Conservation (phyloP, 768 basidiomycete species). For the Hygrophorus pudorinus region DNA sequence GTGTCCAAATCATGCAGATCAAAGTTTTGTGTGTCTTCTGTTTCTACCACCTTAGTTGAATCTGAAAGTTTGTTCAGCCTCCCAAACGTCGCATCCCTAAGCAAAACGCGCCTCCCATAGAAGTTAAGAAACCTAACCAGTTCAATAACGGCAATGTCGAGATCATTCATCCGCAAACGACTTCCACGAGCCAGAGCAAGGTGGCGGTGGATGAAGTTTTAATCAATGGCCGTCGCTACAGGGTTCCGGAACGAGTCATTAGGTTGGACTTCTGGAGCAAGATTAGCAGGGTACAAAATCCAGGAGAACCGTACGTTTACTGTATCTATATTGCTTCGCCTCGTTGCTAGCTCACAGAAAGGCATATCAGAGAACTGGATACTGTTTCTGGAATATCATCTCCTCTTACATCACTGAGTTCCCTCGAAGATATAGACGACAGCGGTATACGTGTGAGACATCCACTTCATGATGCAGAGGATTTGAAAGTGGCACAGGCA, state of each 20-base stretch:
- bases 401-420: constrained; percentile 66
- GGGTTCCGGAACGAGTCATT: constrained; percentile 87
- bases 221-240: constrained; percentile 82
- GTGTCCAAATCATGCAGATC: constrained; percentile 97
- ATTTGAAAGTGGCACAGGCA: constrained; percentile 54
- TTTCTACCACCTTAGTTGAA: constrained; percentile 7
- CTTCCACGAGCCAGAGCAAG: constrained; percentile 30
- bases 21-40: constrained; percentile 53
- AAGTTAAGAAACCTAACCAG: constrained; percentile 62
- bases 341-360: constrained; percentile 1
- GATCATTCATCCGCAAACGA: constrained; percentile 59
- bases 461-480: constrained; percentile 30
- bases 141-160: constrained; percentile 92
- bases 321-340: background rate
- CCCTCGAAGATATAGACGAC: constrained; percentile 53
- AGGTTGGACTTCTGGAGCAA: constrained; percentile 95
- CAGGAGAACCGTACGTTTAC: background rate
- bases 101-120: constrained; percentile 54
- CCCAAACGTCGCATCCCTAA: constrained; percentile 75
- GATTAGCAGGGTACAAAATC: constrained; percentile 30
- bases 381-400: constrained; percentile 50
- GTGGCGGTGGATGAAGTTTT: constrained; percentile 71
- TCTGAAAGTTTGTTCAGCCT: constrained; percentile 35
- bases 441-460: constrained; percentile 15
- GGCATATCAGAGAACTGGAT: constrained; percentile 24